Base-by-base conservation (phyloP, 208 protist genomes). In the Crithidia mellificae region DNA sequence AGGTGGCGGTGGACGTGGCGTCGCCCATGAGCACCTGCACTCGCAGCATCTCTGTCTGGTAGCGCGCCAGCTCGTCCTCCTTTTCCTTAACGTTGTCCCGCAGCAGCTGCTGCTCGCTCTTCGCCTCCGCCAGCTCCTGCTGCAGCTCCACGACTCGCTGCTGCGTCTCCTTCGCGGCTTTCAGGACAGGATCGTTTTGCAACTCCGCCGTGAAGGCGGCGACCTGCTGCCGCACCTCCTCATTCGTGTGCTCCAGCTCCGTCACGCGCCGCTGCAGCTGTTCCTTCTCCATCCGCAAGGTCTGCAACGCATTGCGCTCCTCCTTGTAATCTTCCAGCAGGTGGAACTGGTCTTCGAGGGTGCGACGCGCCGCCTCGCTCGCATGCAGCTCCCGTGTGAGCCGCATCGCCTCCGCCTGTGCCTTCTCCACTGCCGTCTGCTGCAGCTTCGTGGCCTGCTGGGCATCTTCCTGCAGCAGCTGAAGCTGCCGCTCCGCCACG, bases 341-440 rank as follows among this genome's bases (percentile, higher is more conserved):
- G 43, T 84, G 81, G 27, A 74, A 84, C 62, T 93, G 91, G n/a
- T 89, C 83, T 63, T 96, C 84, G 32, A 92, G 64, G 0, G 84
- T 82, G 24, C 68, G 76, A 6, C 91, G 84, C 12, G 91, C 88
- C 6, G 87, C 88, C 76, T 96, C 91, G 46, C 91, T 96, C 6
- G 91, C 86, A 68, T 96, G 91, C 27, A 96, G 77, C 76, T 96
- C 91, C 7, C 91, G 81, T 30, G 88, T 84, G 20, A 96, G 77
- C 3, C 84, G 78, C 20, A 73, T 63, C 7, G 46, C 34, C 62
- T 96, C 91, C 6, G 68, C 66, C 78, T 92, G 86, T 25, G 68
- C 61, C 14, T 79, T 81, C 73, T 91, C 83, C 49, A 83, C 59
- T 2, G 46, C 24, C 3, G 76, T 79, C 43, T 68, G 55, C 63